Evolutionary conservation across 768 basidiomycete genomes (phyloP).

Genomic region (Pluteus cervinus): DNA sequence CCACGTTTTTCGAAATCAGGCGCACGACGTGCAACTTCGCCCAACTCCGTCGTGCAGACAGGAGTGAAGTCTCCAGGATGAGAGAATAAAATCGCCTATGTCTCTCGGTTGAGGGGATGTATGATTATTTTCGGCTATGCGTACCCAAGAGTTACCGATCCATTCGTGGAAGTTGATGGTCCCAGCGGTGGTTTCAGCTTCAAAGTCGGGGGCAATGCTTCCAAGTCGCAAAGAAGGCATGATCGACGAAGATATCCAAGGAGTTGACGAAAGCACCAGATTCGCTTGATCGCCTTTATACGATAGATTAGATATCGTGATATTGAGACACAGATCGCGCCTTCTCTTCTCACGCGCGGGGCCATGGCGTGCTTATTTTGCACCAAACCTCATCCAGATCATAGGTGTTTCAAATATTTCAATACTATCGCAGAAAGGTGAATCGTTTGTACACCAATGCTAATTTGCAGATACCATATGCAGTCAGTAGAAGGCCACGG

Average conservation of each 20-base stretch:
- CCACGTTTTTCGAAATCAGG: conserved; percentile 81
- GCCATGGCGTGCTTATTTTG: conserved; percentile 37
- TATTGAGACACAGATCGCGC: conserved; percentile 37
- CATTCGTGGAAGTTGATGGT: conserved; percentile 90
- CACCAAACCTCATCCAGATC: no score
- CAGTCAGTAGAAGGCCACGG: conserved; percentile 81
- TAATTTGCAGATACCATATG: not conserved
- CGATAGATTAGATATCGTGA: conserved; percentile 1
- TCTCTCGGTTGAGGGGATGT: conserved; percentile 1
- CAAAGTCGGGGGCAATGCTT: conserved; percentile 85
- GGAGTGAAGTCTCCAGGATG: conserved; percentile 94
- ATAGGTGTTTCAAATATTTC: no score
- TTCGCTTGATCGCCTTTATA: conserved; percentile 1
- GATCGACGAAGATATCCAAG: not conserved
- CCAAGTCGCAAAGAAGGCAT: conserved; percentile 73
- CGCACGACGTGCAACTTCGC: conserved; percentile 86
- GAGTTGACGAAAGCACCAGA: not conserved
- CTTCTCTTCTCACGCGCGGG: conserved; percentile 59
- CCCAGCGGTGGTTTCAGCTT: conserved; percentile 84
- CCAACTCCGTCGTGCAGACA: conserved; percentile 95
- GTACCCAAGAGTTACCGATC: conserved; percentile 84
- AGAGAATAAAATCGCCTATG: conserved; percentile 85
- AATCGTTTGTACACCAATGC: no score
- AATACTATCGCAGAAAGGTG: no score
- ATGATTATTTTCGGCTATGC: conserved; percentile 14